Conservation (phyloP, 2,329 filamentous ascomycete genomes). For the Cadophora malorum region DNA sequence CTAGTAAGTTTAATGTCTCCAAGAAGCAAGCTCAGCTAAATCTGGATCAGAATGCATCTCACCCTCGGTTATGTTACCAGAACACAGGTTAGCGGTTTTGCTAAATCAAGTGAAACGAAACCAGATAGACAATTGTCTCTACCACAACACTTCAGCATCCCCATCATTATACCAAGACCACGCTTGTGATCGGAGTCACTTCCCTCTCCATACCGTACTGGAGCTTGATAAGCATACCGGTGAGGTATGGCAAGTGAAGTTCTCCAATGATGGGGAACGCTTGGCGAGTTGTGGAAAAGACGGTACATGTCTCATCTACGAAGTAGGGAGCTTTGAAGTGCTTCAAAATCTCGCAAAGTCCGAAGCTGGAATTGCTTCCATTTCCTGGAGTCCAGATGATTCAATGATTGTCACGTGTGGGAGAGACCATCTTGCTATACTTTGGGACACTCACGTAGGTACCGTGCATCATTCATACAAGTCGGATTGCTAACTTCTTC, state of each 20-base stretch:
- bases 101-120: conserved; percentile 83
- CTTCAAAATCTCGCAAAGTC: conserved; percentile 70
- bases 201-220: conserved; percentile 74
- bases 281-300: conserved; percentile 84
- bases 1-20: conserved; percentile 62
- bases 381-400: conserved; percentile 94
- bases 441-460: conserved; percentile 77
- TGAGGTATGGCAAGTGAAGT: conserved; percentile 91
- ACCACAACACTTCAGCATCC: conserved; percentile 80
- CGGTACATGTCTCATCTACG: conserved; percentile 80
- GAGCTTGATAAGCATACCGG: conserved; percentile 77
- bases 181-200: conserved; percentile 77
- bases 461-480: not conserved
- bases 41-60: conserved; percentile 77
- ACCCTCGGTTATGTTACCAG: conserved; percentile 94
- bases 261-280: conserved; percentile 84
- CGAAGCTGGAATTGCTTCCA: conserved; percentile 73
- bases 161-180: conserved; percentile 93
- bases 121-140: conserved; percentile 84
- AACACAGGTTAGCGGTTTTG: conserved; percentile 82
- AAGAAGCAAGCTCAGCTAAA: conserved; percentile 35
- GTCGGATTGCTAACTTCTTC: conserved; percentile 33
- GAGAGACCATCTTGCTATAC: conserved; percentile 71
- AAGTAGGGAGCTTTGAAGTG: conserved; percentile 72
- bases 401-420: conserved; percentile 84